Base-by-base conservation (phyloP, 768 basidiomycete genomes). In the Plicaturopsis crispa region DNA sequence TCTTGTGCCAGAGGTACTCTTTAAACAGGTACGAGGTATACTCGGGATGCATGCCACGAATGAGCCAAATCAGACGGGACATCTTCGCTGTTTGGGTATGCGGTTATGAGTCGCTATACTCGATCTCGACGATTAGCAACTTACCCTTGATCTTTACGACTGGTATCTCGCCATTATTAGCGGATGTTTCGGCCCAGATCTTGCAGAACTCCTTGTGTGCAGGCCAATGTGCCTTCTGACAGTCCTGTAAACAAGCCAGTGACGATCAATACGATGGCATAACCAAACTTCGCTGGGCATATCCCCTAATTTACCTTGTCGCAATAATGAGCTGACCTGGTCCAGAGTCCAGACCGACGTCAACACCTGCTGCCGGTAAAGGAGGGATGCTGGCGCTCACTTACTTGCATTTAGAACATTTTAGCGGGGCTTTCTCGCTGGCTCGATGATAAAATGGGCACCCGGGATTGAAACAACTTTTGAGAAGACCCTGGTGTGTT, bases 71-170 rank as follows among this genome's bases (percentile, higher is more conserved):
- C 22, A 50, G 33, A 20, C 44, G 17, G 10, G 42, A 38, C 49
- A 50, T 50, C 35, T 47, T 43, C 31, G n/a, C n/a, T n/a, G n/a
- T n/a, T n/a, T n/a, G n/a, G n/a, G n/a, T n/a, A n/a, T n/a, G n/a
- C n/a, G n/a, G n/a, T n/a, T n/a, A n/a, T n/a, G n/a, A n/a, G n/a
- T n/a, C n/a, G n/a, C n/a, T n/a, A n/a, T n/a, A n/a, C n/a, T n/a
- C n/a, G n/a, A n/a, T n/a, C n/a, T n/a, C n/a, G n/a, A n/a, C n/a
- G n/a, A n/a, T n/a, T n/a, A n/a, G n/a, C n/a, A n/a, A n/a, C n/a
- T n/a, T n/a, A n/a, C 38, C 30, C 34, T 49, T 50, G 33, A 50
- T 43, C 40, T 50, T 44, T 8, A 42, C 48, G 5, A 50, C 44
- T 2, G 49, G 14, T 14, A 43, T 28, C 20, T 50, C 37, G 11